Percentiles rank a stretch among this genome's conserved stretches.
Conservation (phyloP, 2,329 filamentous ascomycete species). For the Talaromyces rugulosus region DNA sequence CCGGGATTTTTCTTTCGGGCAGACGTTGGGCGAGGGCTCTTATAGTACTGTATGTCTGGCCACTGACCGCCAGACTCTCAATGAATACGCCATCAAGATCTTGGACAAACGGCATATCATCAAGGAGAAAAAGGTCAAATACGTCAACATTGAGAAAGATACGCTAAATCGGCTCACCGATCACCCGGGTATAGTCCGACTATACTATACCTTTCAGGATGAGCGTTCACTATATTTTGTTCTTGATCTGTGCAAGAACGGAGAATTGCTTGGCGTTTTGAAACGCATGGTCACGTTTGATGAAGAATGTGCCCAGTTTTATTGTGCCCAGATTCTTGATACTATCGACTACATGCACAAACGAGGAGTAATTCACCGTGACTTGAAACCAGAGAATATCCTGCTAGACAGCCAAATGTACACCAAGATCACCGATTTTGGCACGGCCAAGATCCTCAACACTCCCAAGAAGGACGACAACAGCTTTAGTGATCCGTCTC, state of each 20-base stretch:
- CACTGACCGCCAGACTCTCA: slow-evolving; percentile 86
- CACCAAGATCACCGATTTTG: slow-evolving; percentile 98
- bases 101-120: slow-evolving; percentile 98
- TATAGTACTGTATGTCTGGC: slow-evolving; percentile 95
- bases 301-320: slow-evolving; percentile 89
- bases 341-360: slow-evolving; percentile 98
- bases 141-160: slow-evolving; percentile 99
- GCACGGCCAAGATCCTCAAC: slow-evolving; percentile 89
- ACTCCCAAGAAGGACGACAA: slow-evolving; percentile 43
- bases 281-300: slow-evolving; percentile 96
- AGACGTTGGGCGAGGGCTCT: slow-evolving; percentile 87
- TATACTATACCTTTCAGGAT: slow-evolving; percentile 99
- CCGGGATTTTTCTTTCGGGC: slow-evolving; percentile 90
- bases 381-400: slow-evolving; percentile 96
- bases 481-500: slow-evolving; percentile 42
- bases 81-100: slow-evolving; percentile 97
- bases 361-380: slow-evolving; percentile 90
- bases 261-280: slow-evolving; percentile 84
- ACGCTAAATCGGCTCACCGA: slow-evolving; percentile 94
- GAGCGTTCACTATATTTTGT: slow-evolving; percentile 96
- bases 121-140: slow-evolving; percentile 99
- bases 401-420: slow-evolving; percentile 94
- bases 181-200: slow-evolving; percentile 89
- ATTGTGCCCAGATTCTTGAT: slow-evolving; percentile 92
- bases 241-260: slow-evolving; percentile 84